Evolutionary conservation across 1,284 basidiomycete genomes (phyloP).

Genomic region (Marasmius sp.): DNA sequence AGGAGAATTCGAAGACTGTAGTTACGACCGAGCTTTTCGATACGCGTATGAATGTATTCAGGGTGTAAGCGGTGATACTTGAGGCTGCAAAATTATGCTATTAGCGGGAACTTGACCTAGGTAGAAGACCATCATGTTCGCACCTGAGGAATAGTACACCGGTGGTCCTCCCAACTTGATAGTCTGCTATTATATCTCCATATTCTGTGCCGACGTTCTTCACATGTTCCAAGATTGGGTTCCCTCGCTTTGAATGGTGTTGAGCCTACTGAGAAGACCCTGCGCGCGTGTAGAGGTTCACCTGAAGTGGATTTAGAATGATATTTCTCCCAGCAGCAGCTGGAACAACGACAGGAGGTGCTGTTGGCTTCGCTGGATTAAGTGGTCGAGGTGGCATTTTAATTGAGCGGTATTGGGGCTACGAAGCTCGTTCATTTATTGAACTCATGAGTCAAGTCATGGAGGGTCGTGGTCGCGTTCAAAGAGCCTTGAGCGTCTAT

Average conservation of each 20-base stretch:
- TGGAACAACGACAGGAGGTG: constrained; percentile 69
- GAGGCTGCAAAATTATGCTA: constrained; percentile 52
- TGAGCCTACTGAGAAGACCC: constrained; percentile 1
- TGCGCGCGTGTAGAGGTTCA: constrained; percentile 11
- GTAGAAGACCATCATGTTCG: constrained; percentile 14
- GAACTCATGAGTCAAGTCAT: not conserved
- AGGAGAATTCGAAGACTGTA: constrained; percentile 90
- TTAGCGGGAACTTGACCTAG: not conserved
- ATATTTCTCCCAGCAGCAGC: constrained; percentile 69
- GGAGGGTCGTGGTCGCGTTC: too few relatives aligned
- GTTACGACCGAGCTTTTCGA: constrained; percentile 80
- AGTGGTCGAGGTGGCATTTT: not conserved
- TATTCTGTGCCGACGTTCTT: constrained; percentile 92
- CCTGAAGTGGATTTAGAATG: constrained; percentile 62
- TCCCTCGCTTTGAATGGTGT: constrained; percentile 63
- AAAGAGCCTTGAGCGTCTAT: too few relatives aligned
- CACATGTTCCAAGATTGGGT: constrained; percentile 84
- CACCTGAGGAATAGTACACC: constrained; percentile 92
- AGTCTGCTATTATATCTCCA: constrained; percentile 92
- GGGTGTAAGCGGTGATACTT: constrained; percentile 97
- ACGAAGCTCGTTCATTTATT: not conserved
- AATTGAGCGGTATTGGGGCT: not conserved
- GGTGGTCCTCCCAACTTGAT: constrained; percentile 93
- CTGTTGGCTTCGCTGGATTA: constrained; percentile 6
- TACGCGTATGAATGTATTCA: constrained; percentile 92